Base-by-base conservation (phyloP, 129 eudicot species). In the Pittosporum tobira region DNA sequence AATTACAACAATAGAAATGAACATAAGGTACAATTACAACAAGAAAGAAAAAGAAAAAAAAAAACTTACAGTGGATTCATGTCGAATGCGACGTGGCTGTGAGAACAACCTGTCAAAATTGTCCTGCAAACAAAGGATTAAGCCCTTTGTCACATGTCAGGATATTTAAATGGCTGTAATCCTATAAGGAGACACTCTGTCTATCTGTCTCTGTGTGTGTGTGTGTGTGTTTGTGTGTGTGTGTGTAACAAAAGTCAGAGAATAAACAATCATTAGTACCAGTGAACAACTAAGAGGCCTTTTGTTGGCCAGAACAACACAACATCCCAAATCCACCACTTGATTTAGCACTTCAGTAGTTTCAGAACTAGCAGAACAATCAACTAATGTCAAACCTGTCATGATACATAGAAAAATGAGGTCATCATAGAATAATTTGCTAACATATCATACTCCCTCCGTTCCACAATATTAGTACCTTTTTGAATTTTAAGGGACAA, bases 281-380 rank as follows among this genome's bases (percentile, higher is more conserved):
- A 91, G 21, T 67, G 94, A 65, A 70, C 85, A 74, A 62, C 89
- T 83, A 60, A 91, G 94, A 63, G 98, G 94, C 74, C 87, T 91
- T 75, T 91, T 91, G 75, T 91, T 91, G 62, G 98, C 98, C 64
- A 91, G 71, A 57, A 87, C 99, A 68, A 73, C 78, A 70, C 86
- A 83, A 48, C 96, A 68, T 47, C 87, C 94, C 23, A 73, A 69
- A 27, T 68, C 69, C 40, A 81, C 65, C 65, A 67, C 77, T 45
- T 69, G 70, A 48, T 51, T 81, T 61, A 93, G 73, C 67, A 87
- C 51, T 54, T 20, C 76, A 67, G 75, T 42, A 14, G 94, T 87
- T 48, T 84, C 85, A 55, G 88, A 68, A 79, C 96, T 93, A 36
- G 99, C 96, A 62, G 99, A 81, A 82, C 99, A 93, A 78, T 93